Evolutionary conservation across 768 basidiomycete genomes (phyloP), one percentile per base, ranked within the genome.

Genomic region (Pilatotrama ljubarskyi): DNA sequence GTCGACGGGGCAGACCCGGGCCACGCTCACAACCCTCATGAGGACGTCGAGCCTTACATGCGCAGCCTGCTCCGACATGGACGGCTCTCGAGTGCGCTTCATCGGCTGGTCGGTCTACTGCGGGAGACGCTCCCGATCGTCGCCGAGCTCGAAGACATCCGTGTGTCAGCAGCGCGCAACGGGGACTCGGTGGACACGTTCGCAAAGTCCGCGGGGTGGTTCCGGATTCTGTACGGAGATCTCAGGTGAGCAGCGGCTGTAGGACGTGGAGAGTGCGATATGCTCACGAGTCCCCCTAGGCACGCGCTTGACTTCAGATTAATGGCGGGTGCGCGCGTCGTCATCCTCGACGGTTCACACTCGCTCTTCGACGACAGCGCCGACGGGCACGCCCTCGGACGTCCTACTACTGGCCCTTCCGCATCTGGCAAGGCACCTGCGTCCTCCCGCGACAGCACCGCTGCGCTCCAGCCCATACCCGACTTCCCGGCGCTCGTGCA

Each of bases 141-240:
- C 8, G 80, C 83, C 7, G 87, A 88, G 69, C 76, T 93, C 9
- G 88, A 93, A 59, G 77, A 74, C 40, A 82, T 84, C 55, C 69
- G 69, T 20, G 76, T 71, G 42, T 63, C 61, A 2, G 68, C 71
- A 46, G 29, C 61, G 25, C 68, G 59, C 68, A 72, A 22, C 66
- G 74, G 37, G 41, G 77, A 66, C 62, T 69, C 42, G 64, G 76
- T 91, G 20, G 87, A 88, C 64, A 82, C 83, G n/a, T 85, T 88
- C 68, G 82, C 88, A 5, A 93, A 93, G 75, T 84, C 87, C 13
- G 85, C 87, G 50, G 88, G 88, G 2, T 93, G 92, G 91, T 93
- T 87, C 73, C 78, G 92, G 51, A 73, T 93, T 22, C 71, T 91
- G 47, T 90, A 90, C 58, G 80, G 83, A 7, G 84, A 90, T 69